A percentile compares a stretch with the other conserved stretches of the same genome.
Evolutionary conservation across 768 basidiomycete species (phyloP).

Genomic region (Clitopilus passeckerianus): DNA sequence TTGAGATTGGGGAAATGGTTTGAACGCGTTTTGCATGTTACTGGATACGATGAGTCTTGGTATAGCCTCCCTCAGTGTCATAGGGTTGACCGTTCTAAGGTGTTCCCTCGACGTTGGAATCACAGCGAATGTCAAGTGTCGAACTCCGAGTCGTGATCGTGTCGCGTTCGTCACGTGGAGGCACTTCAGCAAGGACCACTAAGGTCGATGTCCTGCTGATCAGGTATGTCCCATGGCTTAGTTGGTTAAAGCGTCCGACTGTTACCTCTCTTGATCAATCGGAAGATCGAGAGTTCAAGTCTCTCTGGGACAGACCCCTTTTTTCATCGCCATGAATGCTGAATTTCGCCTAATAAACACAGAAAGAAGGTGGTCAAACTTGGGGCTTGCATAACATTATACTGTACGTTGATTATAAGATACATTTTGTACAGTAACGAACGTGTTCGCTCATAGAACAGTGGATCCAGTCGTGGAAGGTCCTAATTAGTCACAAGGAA

Average conservation of each 20-base stretch:
- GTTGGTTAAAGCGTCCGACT: slow-evolving; percentile 4
- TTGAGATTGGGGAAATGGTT: background rate
- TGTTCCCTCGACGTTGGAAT: background rate
- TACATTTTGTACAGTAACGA: no score
- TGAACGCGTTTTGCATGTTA: background rate
- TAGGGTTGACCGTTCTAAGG: background rate
- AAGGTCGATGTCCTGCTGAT: background rate
- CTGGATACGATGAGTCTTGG: background rate
- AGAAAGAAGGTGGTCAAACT: no score
- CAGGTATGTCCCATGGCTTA: slow-evolving; percentile 1
- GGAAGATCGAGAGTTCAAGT: slow-evolving; percentile 5
- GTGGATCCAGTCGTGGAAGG: no score
- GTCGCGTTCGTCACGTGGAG: background rate
- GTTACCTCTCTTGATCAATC: slow-evolving; percentile 2
- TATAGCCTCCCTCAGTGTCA: background rate
- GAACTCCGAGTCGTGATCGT: background rate
- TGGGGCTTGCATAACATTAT: no score
- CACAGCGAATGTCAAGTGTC: background rate
- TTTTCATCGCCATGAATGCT: no score
- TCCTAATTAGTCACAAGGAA: no score
- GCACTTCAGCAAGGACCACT: background rate
- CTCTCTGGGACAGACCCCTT: slow-evolving; percentile 1
- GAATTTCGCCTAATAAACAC: no score
- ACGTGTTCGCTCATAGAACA: no score
- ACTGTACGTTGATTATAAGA: no score